Evolutionary conservation across 495 filamentous ascomycete species (phyloP).

Genomic region (Lindgomyces ingoldianus): DNA sequence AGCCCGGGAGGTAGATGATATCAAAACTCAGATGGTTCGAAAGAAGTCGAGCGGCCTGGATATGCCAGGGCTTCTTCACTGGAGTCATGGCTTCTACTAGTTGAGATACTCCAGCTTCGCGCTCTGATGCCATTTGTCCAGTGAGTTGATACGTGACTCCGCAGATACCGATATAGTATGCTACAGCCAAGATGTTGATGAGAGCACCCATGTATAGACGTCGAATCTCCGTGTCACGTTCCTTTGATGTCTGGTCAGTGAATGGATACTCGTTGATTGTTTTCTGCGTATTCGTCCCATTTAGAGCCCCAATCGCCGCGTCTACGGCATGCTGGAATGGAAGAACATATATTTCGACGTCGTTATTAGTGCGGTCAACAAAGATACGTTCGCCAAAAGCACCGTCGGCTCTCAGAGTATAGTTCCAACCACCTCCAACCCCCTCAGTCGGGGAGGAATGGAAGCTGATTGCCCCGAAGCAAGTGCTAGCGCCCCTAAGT

Average conservation of each 20-base stretch:
- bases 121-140: constrained; percentile 47
- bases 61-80: constrained; percentile 43
- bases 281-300: constrained; percentile 44
- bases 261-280: constrained; percentile 66
- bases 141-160: constrained; percentile 69
- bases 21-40: constrained; percentile 48
- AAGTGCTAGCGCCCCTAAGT: constrained; percentile 68
- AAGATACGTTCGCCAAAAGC: constrained; percentile 61
- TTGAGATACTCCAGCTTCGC: constrained; percentile 47
- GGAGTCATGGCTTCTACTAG: constrained; percentile 50
- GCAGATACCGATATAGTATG: constrained; percentile 72
- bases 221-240: constrained; percentile 62
- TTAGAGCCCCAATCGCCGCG: constrained; percentile 61
- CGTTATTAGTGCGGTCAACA: constrained; percentile 60
- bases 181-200: constrained; percentile 66
- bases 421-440: constrained; percentile 71
- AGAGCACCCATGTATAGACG: constrained; percentile 67
- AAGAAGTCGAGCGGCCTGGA: constrained; percentile 44
- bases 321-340: constrained; percentile 80
- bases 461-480: constrained; percentile 77
- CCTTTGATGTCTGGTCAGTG: constrained; percentile 64
- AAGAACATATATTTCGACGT: constrained; percentile 70
- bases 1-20: constrained; percentile 51
- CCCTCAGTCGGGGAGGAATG: constrained; percentile 70
- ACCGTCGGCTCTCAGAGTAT: constrained; percentile 74